Evolutionary conservation across 176 grass and related monocot genomes (phyloP).

Genomic region (Elymus sibiricus): DNA sequence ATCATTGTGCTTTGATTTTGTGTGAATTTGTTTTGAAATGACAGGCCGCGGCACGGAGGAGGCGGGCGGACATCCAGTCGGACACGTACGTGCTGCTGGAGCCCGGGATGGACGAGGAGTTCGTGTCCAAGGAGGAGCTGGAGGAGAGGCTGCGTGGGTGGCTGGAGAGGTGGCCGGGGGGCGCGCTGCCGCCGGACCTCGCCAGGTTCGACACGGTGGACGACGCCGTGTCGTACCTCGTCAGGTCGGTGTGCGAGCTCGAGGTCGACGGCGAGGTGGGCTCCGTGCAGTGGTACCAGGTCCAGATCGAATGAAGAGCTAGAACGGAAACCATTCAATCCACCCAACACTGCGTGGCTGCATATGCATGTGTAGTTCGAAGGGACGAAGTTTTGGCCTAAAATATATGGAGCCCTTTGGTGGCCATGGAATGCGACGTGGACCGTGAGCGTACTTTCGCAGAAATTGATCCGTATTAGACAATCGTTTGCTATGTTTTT

Average conservation of each 20-base stretch:
- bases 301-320: constrained; percentile 49
- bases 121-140: constrained; percentile 75
- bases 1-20: no score
- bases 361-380: no score
- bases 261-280: constrained; percentile 73
- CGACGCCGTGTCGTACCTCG: constrained; percentile 74
- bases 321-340: not conserved
- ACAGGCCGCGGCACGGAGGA: no score
- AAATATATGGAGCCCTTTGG: not conserved
- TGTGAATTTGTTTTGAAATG: no score
- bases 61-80: constrained; percentile 54
- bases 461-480: not conserved
- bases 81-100: constrained; percentile 80
- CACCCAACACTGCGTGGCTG: not conserved
- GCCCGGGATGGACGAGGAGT: constrained; percentile 59
- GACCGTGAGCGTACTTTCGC: no score
- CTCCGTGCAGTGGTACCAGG: constrained; percentile 92
- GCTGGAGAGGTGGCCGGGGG: constrained; percentile 63
- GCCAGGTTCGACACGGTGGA: constrained; percentile 54
- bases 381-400: not conserved
- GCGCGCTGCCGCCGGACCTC: constrained; percentile 62
- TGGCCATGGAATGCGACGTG: no score
- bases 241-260: constrained; percentile 82
- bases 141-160: constrained; percentile 53
- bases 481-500: no score